Conservation (phyloP, 257 asterid genomes). For the Nyctanthes arbortristis region DNA sequence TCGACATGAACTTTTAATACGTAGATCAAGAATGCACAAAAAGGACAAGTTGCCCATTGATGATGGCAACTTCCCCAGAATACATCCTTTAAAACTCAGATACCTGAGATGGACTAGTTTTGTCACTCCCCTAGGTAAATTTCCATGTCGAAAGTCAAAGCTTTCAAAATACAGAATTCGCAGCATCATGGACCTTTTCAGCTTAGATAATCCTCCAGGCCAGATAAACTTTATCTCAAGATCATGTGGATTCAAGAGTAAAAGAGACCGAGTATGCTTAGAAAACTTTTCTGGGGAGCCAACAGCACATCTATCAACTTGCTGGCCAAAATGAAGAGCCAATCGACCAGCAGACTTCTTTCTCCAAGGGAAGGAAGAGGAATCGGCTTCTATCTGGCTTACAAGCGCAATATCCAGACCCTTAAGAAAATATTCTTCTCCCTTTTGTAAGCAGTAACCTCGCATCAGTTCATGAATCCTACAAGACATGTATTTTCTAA, state of each 20-base stretch:
- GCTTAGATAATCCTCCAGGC: no score
- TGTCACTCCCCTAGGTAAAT: neutral
- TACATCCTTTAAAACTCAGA: conserved; percentile 13
- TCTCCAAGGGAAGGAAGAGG: no score
- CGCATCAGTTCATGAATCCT: no score
- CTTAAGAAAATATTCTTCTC: no score
- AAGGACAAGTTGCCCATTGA: conserved; percentile 3
- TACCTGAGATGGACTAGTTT: neutral
- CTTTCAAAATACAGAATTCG: neutral
- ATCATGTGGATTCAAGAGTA: neutral
- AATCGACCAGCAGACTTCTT: no score
- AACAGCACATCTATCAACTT: no score
- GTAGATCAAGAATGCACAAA: conserved; percentile 26
- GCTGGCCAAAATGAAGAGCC: no score
- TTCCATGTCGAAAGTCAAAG: neutral
- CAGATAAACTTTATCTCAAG: neutral
- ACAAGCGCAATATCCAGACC: no score
- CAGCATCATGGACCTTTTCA: neutral
- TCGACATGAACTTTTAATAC: neutral
- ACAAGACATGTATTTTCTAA: no score
- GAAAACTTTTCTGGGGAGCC: neutral
- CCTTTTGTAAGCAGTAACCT: no score
- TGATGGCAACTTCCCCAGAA: neutral
- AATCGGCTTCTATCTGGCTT: no score
- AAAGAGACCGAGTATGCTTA: neutral